Evolutionary conservation across 208 protist genomes (phyloP).

Genomic region (Dictyostelium gargantuum): DNA sequence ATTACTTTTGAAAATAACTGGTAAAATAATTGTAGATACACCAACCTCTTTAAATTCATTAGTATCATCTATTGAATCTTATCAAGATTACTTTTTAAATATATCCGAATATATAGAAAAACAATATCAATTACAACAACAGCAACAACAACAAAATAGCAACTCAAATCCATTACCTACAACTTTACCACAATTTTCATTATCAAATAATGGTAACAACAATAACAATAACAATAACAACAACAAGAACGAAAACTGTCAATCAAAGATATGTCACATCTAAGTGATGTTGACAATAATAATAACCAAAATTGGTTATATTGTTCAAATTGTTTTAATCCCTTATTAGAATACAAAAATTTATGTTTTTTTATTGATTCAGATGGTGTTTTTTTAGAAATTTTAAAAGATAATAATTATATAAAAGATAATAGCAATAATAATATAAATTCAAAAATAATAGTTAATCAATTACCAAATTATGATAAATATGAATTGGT

Average conservation of each 20-base stretch:
- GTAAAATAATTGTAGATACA: slow-evolving; percentile 35
- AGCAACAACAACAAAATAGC: not conserved
- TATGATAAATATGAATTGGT: not conserved
- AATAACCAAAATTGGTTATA: no score
- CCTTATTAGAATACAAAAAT: not conserved
- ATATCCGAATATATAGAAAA: not conserved
- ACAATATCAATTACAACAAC: not conserved
- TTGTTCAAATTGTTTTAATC: not conserved
- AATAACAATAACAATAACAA: not conserved
- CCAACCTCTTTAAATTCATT: not conserved
- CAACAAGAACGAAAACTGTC: no score
- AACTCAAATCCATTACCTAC: not conserved
- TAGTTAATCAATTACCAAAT: not conserved
- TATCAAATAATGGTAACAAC: not conserved
- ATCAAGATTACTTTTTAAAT: slow-evolving; percentile 42
- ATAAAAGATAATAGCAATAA: not conserved
- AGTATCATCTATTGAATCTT: not conserved
- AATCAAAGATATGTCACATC: no score
- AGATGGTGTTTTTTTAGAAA: not conserved
- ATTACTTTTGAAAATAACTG: slow-evolving; percentile 13
- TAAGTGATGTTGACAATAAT: no score
- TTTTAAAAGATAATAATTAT: not conserved
- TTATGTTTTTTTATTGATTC: not conserved
- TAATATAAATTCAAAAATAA: no score
- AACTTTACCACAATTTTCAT: no score